Evolutionary conservation across 148 eudicot species (phyloP).

Genomic region (Fagopyrum homotropicum): DNA sequence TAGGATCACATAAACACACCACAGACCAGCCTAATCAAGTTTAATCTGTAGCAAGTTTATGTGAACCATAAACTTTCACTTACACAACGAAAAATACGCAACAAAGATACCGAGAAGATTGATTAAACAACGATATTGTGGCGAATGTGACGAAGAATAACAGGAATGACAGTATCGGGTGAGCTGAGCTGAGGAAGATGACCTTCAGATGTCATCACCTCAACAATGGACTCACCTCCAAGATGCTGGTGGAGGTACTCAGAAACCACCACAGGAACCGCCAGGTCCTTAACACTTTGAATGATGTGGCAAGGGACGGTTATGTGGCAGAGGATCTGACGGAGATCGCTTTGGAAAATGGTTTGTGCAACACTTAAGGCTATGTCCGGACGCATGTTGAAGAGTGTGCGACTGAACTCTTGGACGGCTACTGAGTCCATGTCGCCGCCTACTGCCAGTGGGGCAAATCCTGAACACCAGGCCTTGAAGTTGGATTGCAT

Average conservation of each 20-base stretch:
- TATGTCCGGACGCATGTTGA: slow-evolving; percentile 93
- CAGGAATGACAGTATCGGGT: slow-evolving; percentile 70
- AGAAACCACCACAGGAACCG: slow-evolving; percentile 83
- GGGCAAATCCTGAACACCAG: slow-evolving; percentile 83
- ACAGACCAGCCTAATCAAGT: background rate
- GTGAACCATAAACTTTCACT: background rate
- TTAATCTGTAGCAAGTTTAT: slow-evolving; percentile 6
- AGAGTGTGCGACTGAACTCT: slow-evolving; percentile 81
- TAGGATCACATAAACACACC: slow-evolving; percentile 4
- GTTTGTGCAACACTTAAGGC: slow-evolving; percentile 60
- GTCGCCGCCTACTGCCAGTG: slow-evolving; percentile 77
- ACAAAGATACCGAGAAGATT: background rate
- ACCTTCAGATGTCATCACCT: slow-evolving; percentile 83
- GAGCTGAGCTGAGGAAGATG: slow-evolving; percentile 93
- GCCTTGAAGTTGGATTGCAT: slow-evolving; percentile 76
- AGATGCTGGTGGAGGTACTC: slow-evolving; percentile 86
- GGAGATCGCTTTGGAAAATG: slow-evolving; percentile 63
- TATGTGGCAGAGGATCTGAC: slow-evolving; percentile 53
- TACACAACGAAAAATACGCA: background rate
- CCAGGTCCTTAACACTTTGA: slow-evolving; percentile 82
- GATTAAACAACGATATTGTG: slow-evolving; percentile 36
- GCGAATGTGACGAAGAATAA: slow-evolving; percentile 68
- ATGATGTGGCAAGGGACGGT: slow-evolving; percentile 74
- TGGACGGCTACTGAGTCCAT: slow-evolving; percentile 90
- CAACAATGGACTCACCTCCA: slow-evolving; percentile 74